Conservation (phyloP, 441 rosid species). For the Euphorbia schlechtendalii region DNA sequence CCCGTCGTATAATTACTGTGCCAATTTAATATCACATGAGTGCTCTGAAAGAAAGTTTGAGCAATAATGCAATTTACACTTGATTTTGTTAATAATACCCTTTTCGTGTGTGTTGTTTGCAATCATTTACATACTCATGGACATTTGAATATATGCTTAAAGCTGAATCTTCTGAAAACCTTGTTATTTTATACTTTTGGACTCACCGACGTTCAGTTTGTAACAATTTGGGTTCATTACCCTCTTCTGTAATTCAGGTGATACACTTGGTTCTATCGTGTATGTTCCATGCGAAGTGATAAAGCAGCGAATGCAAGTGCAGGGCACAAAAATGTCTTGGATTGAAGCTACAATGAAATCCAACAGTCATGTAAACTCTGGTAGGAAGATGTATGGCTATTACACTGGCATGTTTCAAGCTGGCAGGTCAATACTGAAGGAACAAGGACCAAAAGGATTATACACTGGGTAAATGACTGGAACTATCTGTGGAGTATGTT, state of each 20-base stretch:
- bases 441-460: conserved; percentile 76
- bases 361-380: conserved; percentile 32
- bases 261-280: conserved; percentile 81
- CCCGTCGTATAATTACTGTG: too few relatives aligned
- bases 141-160: too few relatives aligned
- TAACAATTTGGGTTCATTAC: too few relatives aligned
- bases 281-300: conserved; percentile 97
- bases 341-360: conserved; percentile 42
- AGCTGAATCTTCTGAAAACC: too few relatives aligned
- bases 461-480: conserved; percentile 69
- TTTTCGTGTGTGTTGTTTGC: too few relatives aligned
- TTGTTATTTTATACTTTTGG: conserved; percentile 14
- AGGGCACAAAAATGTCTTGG: conserved; percentile 79
- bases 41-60: too few relatives aligned
- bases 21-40: too few relatives aligned
- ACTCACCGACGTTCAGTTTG: too few relatives aligned
- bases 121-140: too few relatives aligned
- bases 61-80: too few relatives aligned
- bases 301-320: conserved; percentile 97
- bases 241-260: conserved; percentile 50
- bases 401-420: conserved; percentile 87
- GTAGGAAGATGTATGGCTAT: conserved; percentile 58
- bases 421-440: conserved; percentile 75
- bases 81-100: too few relatives aligned
- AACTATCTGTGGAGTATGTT: neutral